Evolutionary conservation across 768 basidiomycete species (phyloP).

Genomic region (Sarcodon aspratus): DNA sequence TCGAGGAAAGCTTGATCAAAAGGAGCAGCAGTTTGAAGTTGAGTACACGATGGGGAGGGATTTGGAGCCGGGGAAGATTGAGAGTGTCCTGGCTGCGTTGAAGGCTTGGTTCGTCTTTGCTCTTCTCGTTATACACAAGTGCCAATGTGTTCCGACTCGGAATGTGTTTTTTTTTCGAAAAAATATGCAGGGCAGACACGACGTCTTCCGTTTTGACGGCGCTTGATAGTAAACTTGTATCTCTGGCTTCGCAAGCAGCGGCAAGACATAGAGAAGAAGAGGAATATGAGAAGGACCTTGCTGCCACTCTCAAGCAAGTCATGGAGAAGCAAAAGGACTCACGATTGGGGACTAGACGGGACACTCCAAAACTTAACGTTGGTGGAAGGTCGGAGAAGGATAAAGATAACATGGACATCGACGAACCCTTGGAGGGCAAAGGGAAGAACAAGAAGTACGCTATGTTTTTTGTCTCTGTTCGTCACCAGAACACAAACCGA

Average conservation of each 20-base stretch:
- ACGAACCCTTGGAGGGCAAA: slow-evolving; percentile 39
- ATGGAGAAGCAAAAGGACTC: slow-evolving; percentile 48
- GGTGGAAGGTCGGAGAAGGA: slow-evolving; percentile 12
- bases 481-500: not conserved
- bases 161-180: not conserved
- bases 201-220: slow-evolving; percentile 60
- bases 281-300: slow-evolving; percentile 44
- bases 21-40: slow-evolving; percentile 79
- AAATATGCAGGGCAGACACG: slow-evolving; percentile 47
- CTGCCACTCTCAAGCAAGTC: slow-evolving; percentile 46
- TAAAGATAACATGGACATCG: slow-evolving; percentile 51
- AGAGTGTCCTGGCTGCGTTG: slow-evolving; percentile 47
- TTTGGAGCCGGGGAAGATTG: slow-evolving; percentile 64
- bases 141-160: not conserved
- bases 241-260: slow-evolving; percentile 35
- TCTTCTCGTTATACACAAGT: not conserved
- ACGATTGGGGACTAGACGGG: slow-evolving; percentile 7
- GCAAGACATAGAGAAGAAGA: slow-evolving; percentile 29
- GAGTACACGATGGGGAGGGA: slow-evolving; percentile 92
- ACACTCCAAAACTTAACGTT: slow-evolving; percentile 7
- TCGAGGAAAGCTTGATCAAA: slow-evolving; percentile 88
- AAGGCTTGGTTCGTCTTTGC: slow-evolving; percentile 45
- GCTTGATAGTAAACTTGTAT: slow-evolving; percentile 57
- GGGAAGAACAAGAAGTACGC: slow-evolving; percentile 56
- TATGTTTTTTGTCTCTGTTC: not conserved